Conservation (phyloP, 2,329 filamentous ascomycete species). For the Cladosporium oxysporum region DNA sequence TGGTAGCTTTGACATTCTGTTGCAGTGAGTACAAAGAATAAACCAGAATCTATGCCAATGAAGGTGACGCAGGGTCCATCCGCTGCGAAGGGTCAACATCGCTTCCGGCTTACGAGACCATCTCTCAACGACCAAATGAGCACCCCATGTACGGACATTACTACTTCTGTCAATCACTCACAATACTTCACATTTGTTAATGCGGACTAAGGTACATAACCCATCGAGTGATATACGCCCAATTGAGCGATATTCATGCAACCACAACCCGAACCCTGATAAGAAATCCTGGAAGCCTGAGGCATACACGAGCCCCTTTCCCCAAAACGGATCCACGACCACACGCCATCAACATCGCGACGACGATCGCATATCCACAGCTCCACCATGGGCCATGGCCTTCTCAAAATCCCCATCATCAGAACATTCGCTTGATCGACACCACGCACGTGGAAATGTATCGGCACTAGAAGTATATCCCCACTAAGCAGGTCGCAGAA, state of each 20-base stretch:
- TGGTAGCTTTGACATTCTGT: too few species aligned
- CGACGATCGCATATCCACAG: slow-evolving; percentile 1
- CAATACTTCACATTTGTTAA: background rate
- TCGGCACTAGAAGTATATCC: slow-evolving; percentile 2
- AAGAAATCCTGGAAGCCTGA: background rate
- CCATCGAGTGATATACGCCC: background rate
- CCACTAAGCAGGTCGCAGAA: background rate
- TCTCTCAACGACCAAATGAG: too few species aligned
- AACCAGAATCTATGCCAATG: too few species aligned
- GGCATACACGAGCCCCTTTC: background rate
- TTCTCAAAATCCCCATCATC: background rate
- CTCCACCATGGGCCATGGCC: background rate
- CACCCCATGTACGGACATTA: too few species aligned
- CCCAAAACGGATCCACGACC: too few species aligned
- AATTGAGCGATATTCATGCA: background rate
- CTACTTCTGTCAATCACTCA: too few species aligned
- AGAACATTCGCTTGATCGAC: background rate
- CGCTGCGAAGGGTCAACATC: too few species aligned
- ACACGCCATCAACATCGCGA: background rate
- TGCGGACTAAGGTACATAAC: background rate
- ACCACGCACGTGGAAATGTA: slow-evolving; percentile 1
- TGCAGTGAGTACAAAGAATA: too few species aligned
- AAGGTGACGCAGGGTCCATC: too few species aligned
- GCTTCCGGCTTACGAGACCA: too few species aligned
- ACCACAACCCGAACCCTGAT: background rate